phyloP scores from a whole-genome alignment of 1,139 yeast genomes.

The Suhomyces kunorum region DNA sequence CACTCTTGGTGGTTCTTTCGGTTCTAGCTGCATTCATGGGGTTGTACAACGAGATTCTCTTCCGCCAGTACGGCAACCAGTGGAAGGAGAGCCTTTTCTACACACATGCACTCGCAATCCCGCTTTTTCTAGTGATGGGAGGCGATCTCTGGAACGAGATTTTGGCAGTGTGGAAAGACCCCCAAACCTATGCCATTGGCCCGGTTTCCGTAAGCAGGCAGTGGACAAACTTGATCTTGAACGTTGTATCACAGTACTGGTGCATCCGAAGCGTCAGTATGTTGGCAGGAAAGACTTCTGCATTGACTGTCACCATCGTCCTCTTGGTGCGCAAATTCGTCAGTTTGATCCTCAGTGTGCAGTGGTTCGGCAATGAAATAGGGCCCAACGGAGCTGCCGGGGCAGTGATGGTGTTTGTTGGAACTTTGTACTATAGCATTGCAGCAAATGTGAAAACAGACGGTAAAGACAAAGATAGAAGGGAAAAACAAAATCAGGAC shows the following conservation, averaged over 20 bases:
- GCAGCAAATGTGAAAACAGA: neutral
- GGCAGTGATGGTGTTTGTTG: slow-evolving; percentile 50
- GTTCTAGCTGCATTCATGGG: slow-evolving; percentile 56
- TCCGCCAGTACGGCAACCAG: slow-evolving; percentile 50
- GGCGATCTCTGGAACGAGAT: slow-evolving; percentile 21
- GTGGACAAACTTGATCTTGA: slow-evolving; percentile 34
- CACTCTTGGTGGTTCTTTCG: slow-evolving; percentile 47
- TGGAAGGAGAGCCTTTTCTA: slow-evolving; percentile 71
- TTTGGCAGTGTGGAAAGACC: slow-evolving; percentile 14
- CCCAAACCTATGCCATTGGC: neutral
- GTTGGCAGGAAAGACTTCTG: slow-evolving; percentile 56
- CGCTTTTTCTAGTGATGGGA: slow-evolving; percentile 48
- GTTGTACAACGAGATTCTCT: slow-evolving; percentile 54
- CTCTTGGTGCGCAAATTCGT: slow-evolving; percentile 61
- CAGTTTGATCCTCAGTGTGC: slow-evolving; percentile 56
- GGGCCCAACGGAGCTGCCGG: slow-evolving; percentile 46
- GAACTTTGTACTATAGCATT: slow-evolving; percentile 50
- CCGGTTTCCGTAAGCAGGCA: slow-evolving; percentile 12
- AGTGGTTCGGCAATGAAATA: slow-evolving; percentile 48
- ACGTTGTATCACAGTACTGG: slow-evolving; percentile 60
- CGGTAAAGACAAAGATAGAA: slow-evolving; percentile 1
- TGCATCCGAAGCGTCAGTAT: slow-evolving; percentile 71
- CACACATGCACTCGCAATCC: slow-evolving; percentile 58
- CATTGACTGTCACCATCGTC: slow-evolving; percentile 62
- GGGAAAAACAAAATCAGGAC: too few relatives aligned